phyloP scores from a whole-genome alignment of 371 early-diverging fungal genomes.

The Lichtheimia corymbifera region DNA sequence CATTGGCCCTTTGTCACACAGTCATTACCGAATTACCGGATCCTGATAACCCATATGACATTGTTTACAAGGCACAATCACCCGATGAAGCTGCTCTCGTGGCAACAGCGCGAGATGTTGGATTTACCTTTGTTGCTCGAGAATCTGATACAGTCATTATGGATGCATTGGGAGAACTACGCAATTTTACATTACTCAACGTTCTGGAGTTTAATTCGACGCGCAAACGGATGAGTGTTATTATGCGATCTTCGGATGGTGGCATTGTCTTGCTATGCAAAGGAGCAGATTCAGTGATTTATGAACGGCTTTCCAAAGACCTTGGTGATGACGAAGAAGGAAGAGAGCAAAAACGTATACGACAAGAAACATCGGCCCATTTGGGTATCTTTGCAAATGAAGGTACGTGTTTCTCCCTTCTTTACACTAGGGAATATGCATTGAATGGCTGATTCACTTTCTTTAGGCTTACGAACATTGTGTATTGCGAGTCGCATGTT shows the following conservation, averaged over 20 bases:
- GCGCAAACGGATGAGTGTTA: constrained; percentile 88
- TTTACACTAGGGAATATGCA: too few relatives aligned
- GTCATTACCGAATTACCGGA: constrained; percentile 68
- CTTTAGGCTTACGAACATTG: constrained; percentile 84
- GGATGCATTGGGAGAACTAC: constrained; percentile 73
- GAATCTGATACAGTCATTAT: constrained; percentile 66
- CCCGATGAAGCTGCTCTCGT: constrained; percentile 96
- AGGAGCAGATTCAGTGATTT: constrained; percentile 95
- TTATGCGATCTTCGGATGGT: constrained; percentile 70
- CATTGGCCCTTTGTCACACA: constrained; percentile 79
- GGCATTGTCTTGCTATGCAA: constrained; percentile 85
- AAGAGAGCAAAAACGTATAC: constrained; percentile 39
- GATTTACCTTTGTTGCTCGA: constrained; percentile 83
- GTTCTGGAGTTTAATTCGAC: constrained; percentile 88
- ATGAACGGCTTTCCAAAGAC: constrained; percentile 66
- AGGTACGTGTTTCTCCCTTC: constrained; percentile 23
- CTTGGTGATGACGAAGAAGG: constrained; percentile 40
- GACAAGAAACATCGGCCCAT: constrained; percentile 41
- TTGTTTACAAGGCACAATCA: constrained; percentile 90
- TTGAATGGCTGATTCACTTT: neutral
- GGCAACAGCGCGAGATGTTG: constrained; percentile 84
- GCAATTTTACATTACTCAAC: constrained; percentile 65
- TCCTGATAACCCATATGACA: constrained; percentile 42
- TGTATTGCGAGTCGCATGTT: constrained; percentile 84
- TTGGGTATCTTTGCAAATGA: constrained; percentile 81